These are phyloP conservation scores for Pichia sp. DNA, from an alignment of 1,139 yeast genomes.

Conservation along the genomic window DNA sequence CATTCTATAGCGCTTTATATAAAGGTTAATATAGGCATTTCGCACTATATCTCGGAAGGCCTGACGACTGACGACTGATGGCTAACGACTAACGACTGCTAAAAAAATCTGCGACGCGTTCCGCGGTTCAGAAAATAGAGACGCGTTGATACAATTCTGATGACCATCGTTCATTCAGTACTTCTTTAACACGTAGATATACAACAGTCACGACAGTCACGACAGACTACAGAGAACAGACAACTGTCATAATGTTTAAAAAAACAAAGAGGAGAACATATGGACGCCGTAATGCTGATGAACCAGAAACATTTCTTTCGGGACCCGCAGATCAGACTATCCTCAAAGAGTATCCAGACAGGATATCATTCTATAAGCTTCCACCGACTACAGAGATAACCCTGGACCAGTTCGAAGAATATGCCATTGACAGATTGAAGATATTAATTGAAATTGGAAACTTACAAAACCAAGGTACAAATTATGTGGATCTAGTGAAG, in stretches of 20 bases:
- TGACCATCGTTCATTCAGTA: too few relatives aligned
- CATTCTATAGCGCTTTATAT: too few relatives aligned
- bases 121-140: too few relatives aligned
- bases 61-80: too few relatives aligned
- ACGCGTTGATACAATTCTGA: too few relatives aligned
- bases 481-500: conserved; percentile 56
- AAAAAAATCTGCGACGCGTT: too few relatives aligned
- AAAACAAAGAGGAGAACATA: conserved; percentile 70
- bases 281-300: conserved; percentile 64
- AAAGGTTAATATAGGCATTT: too few relatives aligned
- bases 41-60: too few relatives aligned
- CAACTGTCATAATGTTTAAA: too few relatives aligned
- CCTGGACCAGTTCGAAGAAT: conserved; percentile 81
- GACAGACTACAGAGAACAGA: too few relatives aligned
- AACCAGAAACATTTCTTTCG: conserved; percentile 6
- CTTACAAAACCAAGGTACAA: conserved; percentile 57
- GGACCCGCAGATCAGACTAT: conserved; percentile 10
- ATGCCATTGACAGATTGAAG: conserved; percentile 91
- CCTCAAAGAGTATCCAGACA: conserved; percentile 31
- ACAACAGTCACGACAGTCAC: neutral
- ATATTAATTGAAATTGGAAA: conserved; percentile 82
- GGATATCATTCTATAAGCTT: conserved; percentile 60
- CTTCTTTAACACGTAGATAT: too few relatives aligned
- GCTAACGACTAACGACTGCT: too few relatives aligned
- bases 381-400: conserved; percentile 87